Evolutionary conservation across 2,329 filamentous ascomycete species (phyloP).

Genomic region (Cytospora leucostoma): DNA sequence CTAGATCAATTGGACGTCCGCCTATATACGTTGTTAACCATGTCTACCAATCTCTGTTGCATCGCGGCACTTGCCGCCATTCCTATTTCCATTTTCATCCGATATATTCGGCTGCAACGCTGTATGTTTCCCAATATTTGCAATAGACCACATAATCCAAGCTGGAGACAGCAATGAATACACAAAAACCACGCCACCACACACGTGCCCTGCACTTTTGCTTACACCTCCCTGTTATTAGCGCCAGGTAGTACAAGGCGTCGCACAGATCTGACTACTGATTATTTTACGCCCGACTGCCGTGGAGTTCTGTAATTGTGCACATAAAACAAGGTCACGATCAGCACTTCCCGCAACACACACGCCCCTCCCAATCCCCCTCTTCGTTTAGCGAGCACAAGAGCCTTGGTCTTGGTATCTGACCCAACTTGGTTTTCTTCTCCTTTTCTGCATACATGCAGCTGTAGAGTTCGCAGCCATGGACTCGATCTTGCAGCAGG

Average conservation of each 20-base stretch:
- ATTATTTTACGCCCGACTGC: neutral
- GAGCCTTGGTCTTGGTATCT: too few species aligned
- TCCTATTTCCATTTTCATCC: too few species aligned
- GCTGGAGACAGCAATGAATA: too few species aligned
- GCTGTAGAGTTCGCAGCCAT: neutral
- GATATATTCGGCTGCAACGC: too few species aligned
- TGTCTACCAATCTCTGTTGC: neutral
- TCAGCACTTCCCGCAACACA: too few species aligned
- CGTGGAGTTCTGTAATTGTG: neutral
- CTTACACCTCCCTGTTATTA: neutral
- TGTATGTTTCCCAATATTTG: too few species aligned
- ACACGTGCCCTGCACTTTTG: too few species aligned
- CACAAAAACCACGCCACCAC: too few species aligned
- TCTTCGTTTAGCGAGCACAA: too few species aligned
- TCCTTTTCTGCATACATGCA: neutral
- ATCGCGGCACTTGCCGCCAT: neutral
- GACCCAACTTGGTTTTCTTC: too few species aligned
- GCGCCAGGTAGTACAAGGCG: neutral
- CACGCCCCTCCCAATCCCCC: too few species aligned
- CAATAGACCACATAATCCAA: too few species aligned
- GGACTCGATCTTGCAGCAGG: conserved; percentile 17
- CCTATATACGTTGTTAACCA: neutral
- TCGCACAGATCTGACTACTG: neutral
- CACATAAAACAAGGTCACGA: neutral
- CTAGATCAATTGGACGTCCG: neutral